These are phyloP conservation scores for Teratosphaeria gauchensis DNA, from an alignment of 2,329 filamentous ascomycete species.

Conservation along the genomic window DNA sequence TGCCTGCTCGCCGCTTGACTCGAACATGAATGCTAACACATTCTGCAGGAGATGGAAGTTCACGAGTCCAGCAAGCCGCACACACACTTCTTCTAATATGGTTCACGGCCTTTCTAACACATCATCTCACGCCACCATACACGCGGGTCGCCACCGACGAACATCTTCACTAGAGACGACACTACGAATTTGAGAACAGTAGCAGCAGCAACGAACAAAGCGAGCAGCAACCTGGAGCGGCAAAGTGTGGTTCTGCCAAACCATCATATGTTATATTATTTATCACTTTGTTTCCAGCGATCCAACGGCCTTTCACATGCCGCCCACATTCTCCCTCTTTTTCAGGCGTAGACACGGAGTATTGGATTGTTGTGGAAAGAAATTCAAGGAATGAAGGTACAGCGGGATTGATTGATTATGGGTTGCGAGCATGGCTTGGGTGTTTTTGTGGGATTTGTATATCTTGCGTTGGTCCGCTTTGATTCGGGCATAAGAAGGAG, in stretches of 20 bases:
- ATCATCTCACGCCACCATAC: neutral
- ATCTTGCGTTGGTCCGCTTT: neutral
- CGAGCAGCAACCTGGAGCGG: neutral
- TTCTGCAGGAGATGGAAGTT: constrained; percentile 92
- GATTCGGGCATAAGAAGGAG: too few relatives aligned
- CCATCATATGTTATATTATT: neutral
- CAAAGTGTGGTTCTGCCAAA: neutral
- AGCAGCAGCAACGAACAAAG: neutral
- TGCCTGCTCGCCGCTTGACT: constrained; percentile 1
- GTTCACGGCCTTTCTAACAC: neutral
- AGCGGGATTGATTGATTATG: neutral
- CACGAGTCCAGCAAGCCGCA: constrained; percentile 98
- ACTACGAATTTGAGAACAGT: neutral
- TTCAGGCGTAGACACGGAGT: neutral
- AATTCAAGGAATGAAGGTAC: neutral
- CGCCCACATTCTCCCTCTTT: neutral
- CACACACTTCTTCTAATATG: constrained; percentile 93
- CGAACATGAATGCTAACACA: constrained; percentile 30
- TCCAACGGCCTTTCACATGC: neutral
- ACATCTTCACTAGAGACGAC: neutral
- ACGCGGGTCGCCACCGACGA: neutral
- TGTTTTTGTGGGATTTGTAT: neutral
- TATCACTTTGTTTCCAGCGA: neutral
- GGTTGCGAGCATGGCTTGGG: neutral
- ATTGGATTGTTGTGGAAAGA: neutral